These are phyloP conservation scores for Elongisporangium senticosum DNA, from an alignment of 352 stramenopile species.

Conservation along the genomic window DNA sequence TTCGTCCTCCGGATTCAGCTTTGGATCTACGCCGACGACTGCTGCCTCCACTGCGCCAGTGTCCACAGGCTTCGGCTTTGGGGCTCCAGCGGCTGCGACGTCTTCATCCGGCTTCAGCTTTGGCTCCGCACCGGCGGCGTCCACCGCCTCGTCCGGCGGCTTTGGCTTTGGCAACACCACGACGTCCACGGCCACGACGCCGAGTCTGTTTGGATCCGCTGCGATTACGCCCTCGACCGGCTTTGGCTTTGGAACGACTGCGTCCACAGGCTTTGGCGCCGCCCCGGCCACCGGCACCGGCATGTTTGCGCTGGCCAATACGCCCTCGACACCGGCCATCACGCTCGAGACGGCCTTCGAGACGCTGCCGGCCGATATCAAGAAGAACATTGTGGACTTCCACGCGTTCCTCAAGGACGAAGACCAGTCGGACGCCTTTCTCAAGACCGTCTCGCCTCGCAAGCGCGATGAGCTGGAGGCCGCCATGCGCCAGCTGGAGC, in stretches of 20 bases:
- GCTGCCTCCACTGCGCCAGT: conserved; percentile 6
- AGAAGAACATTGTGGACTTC: conserved; percentile 77
- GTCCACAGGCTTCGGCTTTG: conserved; percentile 17
- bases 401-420: conserved; percentile 68
- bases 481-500: conserved; percentile 53
- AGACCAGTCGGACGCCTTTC: conserved; percentile 64
- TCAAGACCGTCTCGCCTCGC: conserved; percentile 59
- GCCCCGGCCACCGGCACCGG: conserved; percentile 6
- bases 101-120: conserved; percentile 24
- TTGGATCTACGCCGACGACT: conserved; percentile 3
- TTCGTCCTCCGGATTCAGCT: conserved; percentile 12
- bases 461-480: conserved; percentile 48
- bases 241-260: conserved; percentile 14
- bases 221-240: conserved; percentile 4
- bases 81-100: conserved; percentile 7
- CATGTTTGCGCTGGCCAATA: conserved; percentile 8
- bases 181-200: conserved; percentile 4
- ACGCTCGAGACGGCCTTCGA: conserved; percentile 77
- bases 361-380: conserved; percentile 54
- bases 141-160: conserved; percentile 11
- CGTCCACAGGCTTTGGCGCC: conserved; percentile 1
- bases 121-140: conserved; percentile 10
- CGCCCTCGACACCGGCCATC: conserved; percentile 29
- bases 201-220: conserved; percentile 19
- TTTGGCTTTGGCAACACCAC: conserved; percentile 20